These are phyloP conservation scores for Cystobasidium pallidum DNA, from an alignment of 1,284 basidiomycete genomes.

Conservation along the genomic window DNA sequence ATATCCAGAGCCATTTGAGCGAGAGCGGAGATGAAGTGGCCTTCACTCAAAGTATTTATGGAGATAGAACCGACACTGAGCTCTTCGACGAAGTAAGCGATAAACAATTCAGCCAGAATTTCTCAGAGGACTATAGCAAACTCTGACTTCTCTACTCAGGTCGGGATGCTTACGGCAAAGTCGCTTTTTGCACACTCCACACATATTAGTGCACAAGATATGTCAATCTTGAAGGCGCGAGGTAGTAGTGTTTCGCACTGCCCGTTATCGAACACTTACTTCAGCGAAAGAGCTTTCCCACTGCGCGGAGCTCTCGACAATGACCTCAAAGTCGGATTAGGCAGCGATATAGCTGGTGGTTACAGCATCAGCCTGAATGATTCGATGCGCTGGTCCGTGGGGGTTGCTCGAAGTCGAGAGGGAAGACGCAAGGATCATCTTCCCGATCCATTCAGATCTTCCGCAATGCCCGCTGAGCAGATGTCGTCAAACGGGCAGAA, in stretches of 20 bases:
- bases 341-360: slow-evolving; percentile 81
- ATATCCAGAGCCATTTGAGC: slow-evolving; percentile 74
- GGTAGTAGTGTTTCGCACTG: slow-evolving; percentile 77
- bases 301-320: slow-evolving; percentile 71
- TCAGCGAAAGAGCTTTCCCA: slow-evolving; percentile 68
- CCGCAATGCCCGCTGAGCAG: slow-evolving; percentile 25
- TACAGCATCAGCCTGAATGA: slow-evolving; percentile 75
- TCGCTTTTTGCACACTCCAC: slow-evolving; percentile 85
- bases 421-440: slow-evolving; percentile 59
- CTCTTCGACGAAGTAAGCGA: slow-evolving; percentile 68
- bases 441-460: slow-evolving; percentile 43
- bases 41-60: slow-evolving; percentile 62
- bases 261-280: slow-evolving; percentile 81
- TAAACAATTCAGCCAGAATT: background rate
- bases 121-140: background rate
- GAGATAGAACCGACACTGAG: slow-evolving; percentile 68
- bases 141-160: slow-evolving; percentile 56
- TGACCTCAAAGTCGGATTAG: slow-evolving; percentile 72
- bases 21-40: slow-evolving; percentile 73
- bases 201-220: slow-evolving; percentile 64
- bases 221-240: slow-evolving; percentile 62
- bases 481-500: slow-evolving; percentile 25
- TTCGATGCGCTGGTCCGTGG: slow-evolving; percentile 75
- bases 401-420: slow-evolving; percentile 71
- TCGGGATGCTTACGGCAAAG: slow-evolving; percentile 65